Evolutionary conservation across 305 asterid species (phyloP).

Genomic region (Nicotiana rustica): DNA sequence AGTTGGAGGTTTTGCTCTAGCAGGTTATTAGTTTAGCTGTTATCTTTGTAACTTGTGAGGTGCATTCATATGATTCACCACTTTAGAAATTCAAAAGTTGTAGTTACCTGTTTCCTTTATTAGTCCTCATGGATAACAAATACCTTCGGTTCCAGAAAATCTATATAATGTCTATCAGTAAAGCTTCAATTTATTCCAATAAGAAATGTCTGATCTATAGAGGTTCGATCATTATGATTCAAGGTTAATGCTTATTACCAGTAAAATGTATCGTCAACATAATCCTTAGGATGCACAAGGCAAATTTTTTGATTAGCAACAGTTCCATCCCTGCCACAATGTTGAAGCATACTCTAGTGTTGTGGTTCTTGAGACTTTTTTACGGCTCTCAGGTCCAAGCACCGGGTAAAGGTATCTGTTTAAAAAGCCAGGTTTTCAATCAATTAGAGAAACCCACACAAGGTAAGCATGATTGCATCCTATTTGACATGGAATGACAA

Average conservation of each 20-base stretch:
- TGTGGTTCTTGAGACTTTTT: slow-evolving; percentile 15
- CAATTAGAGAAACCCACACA: neutral
- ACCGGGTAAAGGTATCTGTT: neutral
- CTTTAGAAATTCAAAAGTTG: neutral
- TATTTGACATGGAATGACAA: neutral
- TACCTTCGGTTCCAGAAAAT: neutral
- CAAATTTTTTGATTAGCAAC: neutral
- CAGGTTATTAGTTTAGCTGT: neutral
- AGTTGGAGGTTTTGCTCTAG: neutral
- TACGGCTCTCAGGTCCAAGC: neutral
- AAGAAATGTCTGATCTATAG: neutral
- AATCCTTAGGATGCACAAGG: slow-evolving; percentile 12
- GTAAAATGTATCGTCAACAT: neutral
- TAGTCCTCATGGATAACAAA: neutral
- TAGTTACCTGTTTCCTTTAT: neutral
- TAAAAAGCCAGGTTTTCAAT: neutral
- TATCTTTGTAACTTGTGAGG: neutral
- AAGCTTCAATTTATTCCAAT: neutral
- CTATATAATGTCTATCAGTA: neutral
- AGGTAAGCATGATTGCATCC: neutral
- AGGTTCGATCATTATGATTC: neutral
- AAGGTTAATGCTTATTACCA: neutral
- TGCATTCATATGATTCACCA: neutral
- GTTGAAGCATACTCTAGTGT: neutral
- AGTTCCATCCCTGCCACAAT: neutral